Evolutionary conservation across 2,329 filamentous ascomycete species (phyloP).

Genomic region (Penicillium freii): DNA sequence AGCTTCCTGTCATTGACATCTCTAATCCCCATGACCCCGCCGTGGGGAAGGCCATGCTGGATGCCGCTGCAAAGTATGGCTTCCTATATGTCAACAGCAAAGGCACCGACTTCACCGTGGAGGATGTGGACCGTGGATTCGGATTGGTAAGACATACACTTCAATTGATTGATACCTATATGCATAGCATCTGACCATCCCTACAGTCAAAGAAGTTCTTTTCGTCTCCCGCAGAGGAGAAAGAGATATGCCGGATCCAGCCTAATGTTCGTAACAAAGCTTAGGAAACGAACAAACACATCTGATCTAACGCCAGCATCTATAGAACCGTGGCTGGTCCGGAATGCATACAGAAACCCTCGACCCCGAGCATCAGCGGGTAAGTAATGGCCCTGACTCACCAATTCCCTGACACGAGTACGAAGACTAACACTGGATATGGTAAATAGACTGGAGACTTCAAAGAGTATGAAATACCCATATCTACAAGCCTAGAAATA

Average conservation of each 20-base stretch:
- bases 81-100: constrained; percentile 86
- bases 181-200: background rate
- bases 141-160: constrained; percentile 56
- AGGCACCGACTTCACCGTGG: constrained; percentile 64
- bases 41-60: constrained; percentile 68
- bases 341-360: constrained; percentile 84
- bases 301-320: background rate
- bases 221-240: constrained; percentile 66
- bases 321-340: constrained; percentile 81
- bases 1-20: constrained; percentile 82
- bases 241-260: constrained; percentile 70
- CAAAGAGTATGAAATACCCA: constrained; percentile 66
- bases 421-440: constrained; percentile 14
- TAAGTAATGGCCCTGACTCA: constrained; percentile 39
- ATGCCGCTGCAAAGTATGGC: constrained; percentile 77
- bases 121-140: constrained; percentile 70
- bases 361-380: constrained; percentile 78
- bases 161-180: background rate
- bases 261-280: constrained; percentile 49
- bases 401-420: background rate
- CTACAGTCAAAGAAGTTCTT: constrained; percentile 71
- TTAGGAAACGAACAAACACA: background rate
- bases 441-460: constrained; percentile 68
- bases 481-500: background rate
- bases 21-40: constrained; percentile 57